Conservation (phyloP, 768 basidiomycete species). For the Psilocybe subaeruginosa region DNA sequence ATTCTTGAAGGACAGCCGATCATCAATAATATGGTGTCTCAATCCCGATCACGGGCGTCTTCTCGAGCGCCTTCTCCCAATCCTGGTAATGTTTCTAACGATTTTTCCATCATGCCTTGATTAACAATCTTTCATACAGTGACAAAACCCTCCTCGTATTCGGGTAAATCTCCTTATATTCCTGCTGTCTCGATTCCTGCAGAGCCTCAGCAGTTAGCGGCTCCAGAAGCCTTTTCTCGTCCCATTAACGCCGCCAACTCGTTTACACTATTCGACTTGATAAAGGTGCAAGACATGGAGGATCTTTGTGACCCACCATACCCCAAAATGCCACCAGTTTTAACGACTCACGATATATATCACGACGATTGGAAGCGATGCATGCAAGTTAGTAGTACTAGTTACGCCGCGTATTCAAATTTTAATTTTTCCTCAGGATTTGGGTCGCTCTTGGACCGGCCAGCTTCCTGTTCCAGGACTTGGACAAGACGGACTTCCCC, state of each 20-base stretch:
- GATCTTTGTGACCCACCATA: constrained; percentile 60
- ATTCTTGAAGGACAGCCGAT: constrained; percentile 58
- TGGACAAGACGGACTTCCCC: constrained; percentile 46
- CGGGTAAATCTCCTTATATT: constrained; percentile 37
- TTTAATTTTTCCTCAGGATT: constrained; percentile 47
- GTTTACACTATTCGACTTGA: constrained; percentile 69
- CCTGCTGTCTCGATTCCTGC: constrained; percentile 30
- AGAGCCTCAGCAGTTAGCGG: constrained; percentile 48
- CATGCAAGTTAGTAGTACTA: constrained; percentile 58
- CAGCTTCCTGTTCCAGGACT: constrained; percentile 66
- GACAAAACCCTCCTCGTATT: constrained; percentile 19
- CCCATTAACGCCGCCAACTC: constrained; percentile 68
- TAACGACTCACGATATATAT: constrained; percentile 77
- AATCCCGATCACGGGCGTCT: constrained; percentile 21
- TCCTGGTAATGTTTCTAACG: constrained; percentile 35
- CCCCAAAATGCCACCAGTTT: constrained; percentile 73
- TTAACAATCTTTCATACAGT: constrained; percentile 20
- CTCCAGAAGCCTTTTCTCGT: constrained; percentile 77
- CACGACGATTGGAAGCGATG: constrained; percentile 81
- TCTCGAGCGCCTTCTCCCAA: constrained; percentile 58
- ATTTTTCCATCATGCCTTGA: constrained; percentile 19
- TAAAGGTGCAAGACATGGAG: constrained; percentile 80
- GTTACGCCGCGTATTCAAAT: neutral
- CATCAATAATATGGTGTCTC: constrained; percentile 32
- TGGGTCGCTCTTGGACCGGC: constrained; percentile 78